Conservation (phyloP, 306 rosid genomes). For the Cucumis sativus region Cucumber_9930_V3 NC_026659.2:38001-38500, state of each 20-base stretch:
- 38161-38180: not conserved
- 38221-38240: not conserved
- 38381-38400: not conserved
- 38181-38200: constrained; percentile 20
- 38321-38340: not conserved
- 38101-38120: constrained; percentile 6
- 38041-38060: not conserved
- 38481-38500: not conserved
- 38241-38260: not conserved
- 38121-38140: not conserved
- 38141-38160: constrained; percentile 11
- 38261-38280: not conserved
- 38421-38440: not conserved
- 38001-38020: not conserved
- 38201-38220: constrained; percentile 48
- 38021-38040: constrained; percentile 9
- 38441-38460: not conserved
- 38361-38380: not conserved
- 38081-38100: not conserved
- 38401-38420: not conserved
- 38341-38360: not conserved
- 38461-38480: not conserved
- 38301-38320: not conserved
- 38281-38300: not conserved
- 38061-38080: not conserved